Evolutionary conservation across 208 protist genomes (phyloP).

Genomic region (Leishmania amazonensis): DNA sequence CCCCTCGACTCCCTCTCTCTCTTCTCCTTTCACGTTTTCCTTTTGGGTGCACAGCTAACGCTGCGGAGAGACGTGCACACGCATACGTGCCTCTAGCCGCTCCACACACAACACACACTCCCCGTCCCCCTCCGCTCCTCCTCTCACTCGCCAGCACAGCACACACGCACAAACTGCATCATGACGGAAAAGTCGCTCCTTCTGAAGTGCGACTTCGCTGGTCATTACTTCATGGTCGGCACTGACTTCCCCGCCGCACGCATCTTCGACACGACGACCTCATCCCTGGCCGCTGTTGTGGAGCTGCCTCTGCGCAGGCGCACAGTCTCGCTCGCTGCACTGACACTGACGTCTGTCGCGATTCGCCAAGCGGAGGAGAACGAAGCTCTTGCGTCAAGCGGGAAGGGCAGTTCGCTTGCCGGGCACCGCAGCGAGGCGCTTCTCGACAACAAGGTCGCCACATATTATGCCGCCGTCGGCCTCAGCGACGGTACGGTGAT

Average conservation of each 20-base stretch:
- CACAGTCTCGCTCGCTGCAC: constrained; percentile 41
- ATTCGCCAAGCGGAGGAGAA: constrained; percentile 20
- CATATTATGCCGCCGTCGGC: constrained; percentile 61
- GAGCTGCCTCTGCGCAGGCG: constrained; percentile 49
- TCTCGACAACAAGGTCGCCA: constrained; percentile 20
- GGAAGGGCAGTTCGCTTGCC: background rate
- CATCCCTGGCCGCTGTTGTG: constrained; percentile 49
- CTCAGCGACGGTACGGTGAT: constrained; percentile 82
- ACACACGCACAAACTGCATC: background rate
- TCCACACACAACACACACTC: background rate
- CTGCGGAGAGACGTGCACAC: background rate
- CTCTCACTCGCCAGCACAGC: background rate
- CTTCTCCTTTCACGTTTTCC: constrained; percentile 6
- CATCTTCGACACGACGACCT: constrained; percentile 77
- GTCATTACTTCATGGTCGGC: constrained; percentile 67
- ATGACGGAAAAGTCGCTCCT: constrained; percentile 83
- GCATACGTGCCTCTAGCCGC: background rate
- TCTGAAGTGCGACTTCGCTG: constrained; percentile 53
- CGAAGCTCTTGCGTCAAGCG: background rate
- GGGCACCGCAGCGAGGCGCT: constrained; percentile 13
- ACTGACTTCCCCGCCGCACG: constrained; percentile 81
- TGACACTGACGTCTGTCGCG: constrained; percentile 69
- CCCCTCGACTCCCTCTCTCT: background rate
- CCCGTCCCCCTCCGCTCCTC: background rate
- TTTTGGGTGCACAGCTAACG: background rate